Evolutionary conservation across 139 green algal species (phyloP), one percentile per base, ranked within the genome.

Genomic region (Chlorella sp.): DNA sequence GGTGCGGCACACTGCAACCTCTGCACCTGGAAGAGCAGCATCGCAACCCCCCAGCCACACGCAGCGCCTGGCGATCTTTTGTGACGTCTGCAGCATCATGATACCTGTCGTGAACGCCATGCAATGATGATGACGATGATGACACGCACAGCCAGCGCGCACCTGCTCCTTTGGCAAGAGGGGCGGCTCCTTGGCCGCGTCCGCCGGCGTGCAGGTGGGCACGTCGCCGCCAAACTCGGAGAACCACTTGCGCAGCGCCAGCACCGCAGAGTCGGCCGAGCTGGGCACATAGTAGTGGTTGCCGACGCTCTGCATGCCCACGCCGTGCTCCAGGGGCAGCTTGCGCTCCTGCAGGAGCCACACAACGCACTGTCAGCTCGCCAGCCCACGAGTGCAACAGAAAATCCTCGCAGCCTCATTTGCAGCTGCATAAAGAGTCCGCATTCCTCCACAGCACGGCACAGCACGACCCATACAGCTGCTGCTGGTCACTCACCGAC

Each of bases 201-300:
- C 63, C 63, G 32, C 32, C 6, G 32, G 65, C 17, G 35, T 51
- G 66, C 71, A 74, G 2, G 70, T 81, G 35, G 76, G 76, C 32
- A 77, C 51, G 2, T 35, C n/a, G 31, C 55, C 36, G 55, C 76
- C 76, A 30, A 42, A 63, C 51, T 60, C 29, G 26, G 71, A 42
- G 29, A 81, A 31, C 70, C 76, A 77, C 36, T 31, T 6, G 23
- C 70, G 70, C 10, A 62, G 31, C 23, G 70, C 70, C 1, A 70
- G 14, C 42, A 81, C 75, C 2, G 29, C 33, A 2, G 20, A 0
- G 64, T 81, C 75, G 24, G 70, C 75, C 0, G 50, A n/a, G 32
- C 63, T 64, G 17, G 75, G 75, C 75, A 81, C 74, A 64, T 71
- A 81, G 75, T 62, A 81, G 67, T 27, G 35, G 63, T 27, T 26